Percentiles rank a stretch among this genome's conserved stretches.
These are phyloP conservation scores for Stentor roeselii DNA, from an alignment of 73 alveolate genomes.

Conservation along the genomic window DNA sequence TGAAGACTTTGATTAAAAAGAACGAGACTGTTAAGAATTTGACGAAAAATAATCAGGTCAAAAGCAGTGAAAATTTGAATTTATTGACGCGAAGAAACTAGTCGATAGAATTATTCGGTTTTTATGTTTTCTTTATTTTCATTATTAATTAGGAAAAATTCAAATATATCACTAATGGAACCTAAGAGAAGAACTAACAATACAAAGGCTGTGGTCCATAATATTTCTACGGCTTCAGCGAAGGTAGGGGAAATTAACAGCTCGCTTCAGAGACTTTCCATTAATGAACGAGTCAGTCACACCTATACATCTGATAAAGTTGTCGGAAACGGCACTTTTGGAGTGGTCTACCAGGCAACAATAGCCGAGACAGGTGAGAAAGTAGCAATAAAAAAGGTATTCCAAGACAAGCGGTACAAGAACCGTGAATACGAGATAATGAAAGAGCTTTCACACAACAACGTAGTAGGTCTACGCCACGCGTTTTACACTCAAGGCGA, in stretches of 20 bases:
- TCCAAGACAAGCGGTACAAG: conserved; percentile 89
- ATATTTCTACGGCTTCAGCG: neutral
- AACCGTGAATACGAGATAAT: conserved; percentile 89
- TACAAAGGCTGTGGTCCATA: neutral
- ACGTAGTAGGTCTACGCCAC: conserved; percentile 72
- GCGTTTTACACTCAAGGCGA: conserved; percentile 93
- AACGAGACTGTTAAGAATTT: neutral
- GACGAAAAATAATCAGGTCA: neutral
- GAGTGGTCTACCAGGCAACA: conserved; percentile 77
- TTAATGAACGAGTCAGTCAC: conserved; percentile 4
- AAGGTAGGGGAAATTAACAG: conserved; percentile 19
- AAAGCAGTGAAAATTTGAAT: neutral
- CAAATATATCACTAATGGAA: conserved; percentile 32
- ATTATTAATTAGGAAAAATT: no score
- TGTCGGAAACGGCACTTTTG: conserved; percentile 90
- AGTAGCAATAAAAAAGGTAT: conserved; percentile 91
- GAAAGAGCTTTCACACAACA: conserved; percentile 91
- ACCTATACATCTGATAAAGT: conserved; percentile 84
- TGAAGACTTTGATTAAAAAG: neutral
- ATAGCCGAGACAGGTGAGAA: conserved; percentile 86
- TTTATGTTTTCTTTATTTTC: neutral
- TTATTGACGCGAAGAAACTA: neutral
- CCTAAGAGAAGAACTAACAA: conserved; percentile 29
- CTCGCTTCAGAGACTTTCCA: neutral
- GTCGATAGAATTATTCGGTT: neutral